Base-by-base conservation (phyloP, 2,329 filamentous ascomycete species). In the Colletotrichum eremochloae region DNA sequence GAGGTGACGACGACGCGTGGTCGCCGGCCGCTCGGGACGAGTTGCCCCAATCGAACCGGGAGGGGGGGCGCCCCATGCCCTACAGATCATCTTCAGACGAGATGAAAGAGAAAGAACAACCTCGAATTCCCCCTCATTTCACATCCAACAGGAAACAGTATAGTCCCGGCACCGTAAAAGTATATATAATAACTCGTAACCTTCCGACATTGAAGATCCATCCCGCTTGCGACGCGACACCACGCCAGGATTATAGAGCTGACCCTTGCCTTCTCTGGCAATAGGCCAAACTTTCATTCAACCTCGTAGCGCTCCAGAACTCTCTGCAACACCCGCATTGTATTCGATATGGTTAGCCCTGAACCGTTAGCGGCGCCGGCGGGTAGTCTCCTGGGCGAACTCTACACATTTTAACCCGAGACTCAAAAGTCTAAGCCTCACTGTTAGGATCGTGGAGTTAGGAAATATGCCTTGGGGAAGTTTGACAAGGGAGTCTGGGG, bases 11-110 rank as follows among this genome's bases (percentile, higher is more conserved):
- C 46, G 46, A 11, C 20, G 46, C 12, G 38, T 9, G 6, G 38
- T 11, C 46, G 61, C 44, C 61, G 31, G 24, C 8, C 24, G 9
- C n/a, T 71, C 68, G 68, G 63, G 55, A 67, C 24, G 63, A 56
- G 40, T 48, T 24, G 18, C 68, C 48, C 31, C 29, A 42, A 61
- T 38, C 61, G 5, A n/a, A 5, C 29, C 31, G 4, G 12, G 8
- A 1, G 31, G 12, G 12, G 8, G 1, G 31, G 12, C n/a, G 48
- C 24, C 48, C 9, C 18, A 5, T 15, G 12, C 18, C 15, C 20
- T 12, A 11, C 1, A 33, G n/a, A 53, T 24, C 2, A 15, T 31
- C 18, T 40, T 33, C 48, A 12, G 61, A 63, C 36, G 48, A n/a
- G 11, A 8, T 50, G 9, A 5, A 14, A 7, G 33, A 63, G n/a